Conservation (phyloP, 2,329 filamentous ascomycete genomes). For the Aspergillus sojae region DNA sequence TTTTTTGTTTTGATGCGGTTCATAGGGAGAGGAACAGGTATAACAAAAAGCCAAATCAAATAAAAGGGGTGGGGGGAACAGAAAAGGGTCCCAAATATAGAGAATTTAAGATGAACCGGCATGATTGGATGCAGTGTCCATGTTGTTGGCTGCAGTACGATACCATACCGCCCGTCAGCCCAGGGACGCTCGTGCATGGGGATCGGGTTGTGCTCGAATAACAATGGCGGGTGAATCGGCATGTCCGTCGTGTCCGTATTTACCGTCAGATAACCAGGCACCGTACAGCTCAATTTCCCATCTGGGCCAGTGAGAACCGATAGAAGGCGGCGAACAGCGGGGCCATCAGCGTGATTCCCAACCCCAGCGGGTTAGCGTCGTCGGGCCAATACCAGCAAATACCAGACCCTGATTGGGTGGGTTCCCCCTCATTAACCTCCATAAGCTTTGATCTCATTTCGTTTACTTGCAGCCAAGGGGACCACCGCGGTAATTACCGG, state of each 20-base stretch:
- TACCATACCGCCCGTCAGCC: slow-evolving; percentile 3
- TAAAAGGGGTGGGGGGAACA: neutral
- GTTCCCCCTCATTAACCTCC: slow-evolving; percentile 10
- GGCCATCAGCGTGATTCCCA: neutral
- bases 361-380: slow-evolving; percentile 11
- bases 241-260: slow-evolving; percentile 13
- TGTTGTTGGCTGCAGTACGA: neutral
- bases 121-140: neutral
- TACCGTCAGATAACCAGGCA: slow-evolving; percentile 31
- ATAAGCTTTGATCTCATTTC: slow-evolving; percentile 23
- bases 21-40: neutral
- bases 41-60: neutral
- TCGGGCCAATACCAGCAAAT: neutral
- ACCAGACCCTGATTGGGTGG: slow-evolving; percentile 16
- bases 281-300: slow-evolving; percentile 11
- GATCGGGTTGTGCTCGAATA: neutral
- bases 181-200: neutral
- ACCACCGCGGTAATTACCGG: slow-evolving; percentile 19
- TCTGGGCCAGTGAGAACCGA: neutral
- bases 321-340: slow-evolving; percentile 1
- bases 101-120: neutral
- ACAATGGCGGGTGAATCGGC: neutral
- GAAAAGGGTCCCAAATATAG: slow-evolving; percentile 9
- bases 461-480: slow-evolving; percentile 15
- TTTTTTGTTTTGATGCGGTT: neutral